Evolutionary conservation across 2,329 filamentous ascomycete genomes (phyloP), one percentile per base, ranked within the genome.

Genomic region (Pestalotiopsis sp.): DNA sequence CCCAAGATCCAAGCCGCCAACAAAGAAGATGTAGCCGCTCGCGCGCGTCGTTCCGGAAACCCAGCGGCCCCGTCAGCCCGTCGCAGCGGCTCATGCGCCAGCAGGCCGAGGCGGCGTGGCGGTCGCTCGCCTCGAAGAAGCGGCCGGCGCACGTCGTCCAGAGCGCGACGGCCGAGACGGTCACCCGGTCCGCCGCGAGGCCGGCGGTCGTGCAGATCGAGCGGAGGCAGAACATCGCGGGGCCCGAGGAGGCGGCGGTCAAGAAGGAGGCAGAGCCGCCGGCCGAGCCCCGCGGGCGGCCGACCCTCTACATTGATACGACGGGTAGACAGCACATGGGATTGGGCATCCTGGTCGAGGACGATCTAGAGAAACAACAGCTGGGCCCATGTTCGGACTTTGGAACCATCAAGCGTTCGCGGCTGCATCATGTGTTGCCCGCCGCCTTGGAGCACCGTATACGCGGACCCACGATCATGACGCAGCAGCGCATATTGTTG

Each of bases 81-180:
- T 80, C 81, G 0, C 77, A 84, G 71, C 76, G 75, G 38, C 72
- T 84, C 20, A 78, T 84, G 68, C 77, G 83, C 36, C 76, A 79
- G 68, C 84, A 83, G 70, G 83, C 81, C 1, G 81, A 80, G 4
- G 75, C 76, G 66, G 82, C 82, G 5, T 83, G 81, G 64, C 25
- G 38, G 38, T 66, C 64, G 9, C 31, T 66, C 23, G 52, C 56
- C 17, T 31, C 20, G n/a, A 49, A 49, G n/a, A 49, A 49, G 31
- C 58, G 31, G 52, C 9, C 60, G 14, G 4, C 17, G 12, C 25
- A 56, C 12, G 45, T 64, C 4, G 45, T 64, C 5, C 59, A 17
- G n/a, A 62, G 36, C 59, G 31, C 31, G 27, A 62, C 59, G 4
- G 9, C 20, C 14, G 31, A 27, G 12, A 36, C 12, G 13, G 31